Conservation (phyloP, 2,329 filamentous ascomycete species). For the Calonectria multiphialidica region DNA sequence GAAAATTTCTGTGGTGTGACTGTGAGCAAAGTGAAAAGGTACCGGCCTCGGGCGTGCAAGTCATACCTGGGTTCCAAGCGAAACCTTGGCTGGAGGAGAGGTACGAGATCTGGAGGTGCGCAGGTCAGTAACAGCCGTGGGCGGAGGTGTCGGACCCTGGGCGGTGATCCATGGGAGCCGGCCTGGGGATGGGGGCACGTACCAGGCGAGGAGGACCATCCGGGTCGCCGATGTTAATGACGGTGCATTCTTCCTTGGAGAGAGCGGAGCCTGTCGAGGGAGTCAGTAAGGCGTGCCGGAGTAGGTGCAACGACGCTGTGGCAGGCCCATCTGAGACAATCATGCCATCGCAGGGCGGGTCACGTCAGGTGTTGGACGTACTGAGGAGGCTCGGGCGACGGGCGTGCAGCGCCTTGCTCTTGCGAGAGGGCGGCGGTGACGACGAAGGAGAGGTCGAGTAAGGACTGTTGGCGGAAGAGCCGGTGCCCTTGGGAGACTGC, state of each 20-base stretch:
- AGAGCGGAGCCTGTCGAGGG: constrained; percentile 73
- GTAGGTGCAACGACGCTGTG: not conserved
- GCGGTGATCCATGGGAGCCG: not conserved
- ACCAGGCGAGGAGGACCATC: constrained; percentile 81
- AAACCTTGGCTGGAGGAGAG: constrained; percentile 85
- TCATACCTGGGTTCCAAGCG: constrained; percentile 82
- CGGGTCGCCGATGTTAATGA: constrained; percentile 81
- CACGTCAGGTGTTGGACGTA: constrained; percentile 49
- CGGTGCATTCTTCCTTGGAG: constrained; percentile 81
- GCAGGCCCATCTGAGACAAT: constrained; percentile 21
- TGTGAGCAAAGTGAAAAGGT: constrained; percentile 16
- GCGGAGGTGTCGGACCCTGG: not conserved
- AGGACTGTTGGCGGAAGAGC: constrained; percentile 59
- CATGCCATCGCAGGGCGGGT: constrained; percentile 25
- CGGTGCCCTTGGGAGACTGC: constrained; percentile 58
- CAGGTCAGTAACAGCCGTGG: not conserved
- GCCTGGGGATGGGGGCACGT: constrained; percentile 46
- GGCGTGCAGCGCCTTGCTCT: constrained; percentile 62
- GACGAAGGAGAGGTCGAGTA: constrained; percentile 60
- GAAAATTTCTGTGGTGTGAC: constrained; percentile 75
- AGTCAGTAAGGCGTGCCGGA: constrained; percentile 43
- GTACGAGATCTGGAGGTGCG: constrained; percentile 75
- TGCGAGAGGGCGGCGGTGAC: constrained; percentile 65
- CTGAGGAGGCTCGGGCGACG: constrained; percentile 74
- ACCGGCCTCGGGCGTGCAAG: not conserved